Percentiles rank a stretch among this genome's conserved stretches.
These are phyloP conservation scores for Arthrobotrys iridis DNA, from an alignment of 2,329 filamentous ascomycete species.

Conservation along the genomic window DNA sequence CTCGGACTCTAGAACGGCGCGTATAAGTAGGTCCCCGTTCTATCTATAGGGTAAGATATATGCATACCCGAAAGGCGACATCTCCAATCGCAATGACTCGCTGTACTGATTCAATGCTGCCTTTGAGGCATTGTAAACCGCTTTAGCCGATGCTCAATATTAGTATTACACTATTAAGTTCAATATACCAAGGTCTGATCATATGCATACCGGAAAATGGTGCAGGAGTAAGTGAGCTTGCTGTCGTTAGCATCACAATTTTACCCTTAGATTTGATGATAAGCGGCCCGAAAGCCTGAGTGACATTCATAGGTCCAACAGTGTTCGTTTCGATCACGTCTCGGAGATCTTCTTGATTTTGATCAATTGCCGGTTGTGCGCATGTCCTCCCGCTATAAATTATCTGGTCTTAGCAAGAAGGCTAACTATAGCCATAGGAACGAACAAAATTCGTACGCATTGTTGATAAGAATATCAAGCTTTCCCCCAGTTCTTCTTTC, in stretches of 20 bases:
- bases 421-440: too few relatives aligned
- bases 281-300: conserved; percentile 60
- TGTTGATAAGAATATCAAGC: conserved; percentile 63
- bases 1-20: neutral
- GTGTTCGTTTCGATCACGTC: conserved; percentile 63
- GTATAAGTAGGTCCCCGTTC: neutral
- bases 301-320: conserved; percentile 61
- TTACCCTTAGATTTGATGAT: conserved; percentile 10
- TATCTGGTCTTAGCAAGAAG: neutral
- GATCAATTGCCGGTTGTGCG: conserved; percentile 61
- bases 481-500: conserved; percentile 59
- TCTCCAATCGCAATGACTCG: conserved; percentile 11
- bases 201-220: neutral
- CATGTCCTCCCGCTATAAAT: conserved; percentile 58
- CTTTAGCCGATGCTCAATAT: neutral
- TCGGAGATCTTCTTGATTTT: conserved; percentile 60
- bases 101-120: conserved; percentile 19
- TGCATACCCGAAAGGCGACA: conserved; percentile 1
- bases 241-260: conserved; percentile 12
- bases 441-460: conserved; percentile 58
- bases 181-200: neutral
- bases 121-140: conserved; percentile 6
- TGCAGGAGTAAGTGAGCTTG: too few relatives aligned
- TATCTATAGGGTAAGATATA: neutral
- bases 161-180: neutral